Conservation (phyloP, 441 rosid genomes). For the Geranium incanum region DNA sequence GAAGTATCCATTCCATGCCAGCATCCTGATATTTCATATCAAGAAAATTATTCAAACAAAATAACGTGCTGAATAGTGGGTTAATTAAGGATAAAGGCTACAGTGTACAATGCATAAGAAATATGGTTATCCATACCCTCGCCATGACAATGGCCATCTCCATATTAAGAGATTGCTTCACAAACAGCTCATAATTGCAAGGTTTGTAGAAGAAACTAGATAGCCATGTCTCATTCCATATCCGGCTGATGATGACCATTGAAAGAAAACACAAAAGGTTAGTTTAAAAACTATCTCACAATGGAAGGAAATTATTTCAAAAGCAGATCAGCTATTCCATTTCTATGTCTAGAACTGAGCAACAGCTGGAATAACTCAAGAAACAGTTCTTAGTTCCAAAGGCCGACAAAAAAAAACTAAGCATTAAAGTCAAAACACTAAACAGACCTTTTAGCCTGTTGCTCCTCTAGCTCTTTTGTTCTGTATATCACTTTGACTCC, state of each 20-base stretch:
- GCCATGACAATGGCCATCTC: constrained; percentile 87
- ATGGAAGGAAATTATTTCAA: neutral
- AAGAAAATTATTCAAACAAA: constrained; percentile 15
- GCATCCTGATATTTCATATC: constrained; percentile 41
- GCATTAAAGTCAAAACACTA: constrained; percentile 10
- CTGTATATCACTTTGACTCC: constrained; percentile 68
- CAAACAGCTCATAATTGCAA: constrained; percentile 69
- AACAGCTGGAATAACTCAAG: neutral
- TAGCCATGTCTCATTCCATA: constrained; percentile 81
- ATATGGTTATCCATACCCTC: constrained; percentile 35
- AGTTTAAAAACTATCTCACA: constrained; percentile 13
- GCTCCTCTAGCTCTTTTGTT: constrained; percentile 63
- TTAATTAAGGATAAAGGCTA: constrained; percentile 3
- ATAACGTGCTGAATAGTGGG: constrained; percentile 10
- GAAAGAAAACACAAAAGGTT: neutral
- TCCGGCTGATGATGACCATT: constrained; percentile 41
- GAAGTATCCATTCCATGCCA: constrained; percentile 68
- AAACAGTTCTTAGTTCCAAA: neutral
- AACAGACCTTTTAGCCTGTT: constrained; percentile 66
- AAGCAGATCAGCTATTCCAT: neutral
- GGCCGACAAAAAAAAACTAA: constrained; percentile 7
- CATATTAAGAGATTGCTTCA: constrained; percentile 79
- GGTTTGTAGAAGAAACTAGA: constrained; percentile 73
- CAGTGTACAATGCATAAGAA: neutral
- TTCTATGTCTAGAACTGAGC: neutral